Evolutionary conservation across 345 rosid genomes (phyloP), one percentile per base, ranked within the genome.

Genomic region (Euphorbia pulcherrima): DNA sequence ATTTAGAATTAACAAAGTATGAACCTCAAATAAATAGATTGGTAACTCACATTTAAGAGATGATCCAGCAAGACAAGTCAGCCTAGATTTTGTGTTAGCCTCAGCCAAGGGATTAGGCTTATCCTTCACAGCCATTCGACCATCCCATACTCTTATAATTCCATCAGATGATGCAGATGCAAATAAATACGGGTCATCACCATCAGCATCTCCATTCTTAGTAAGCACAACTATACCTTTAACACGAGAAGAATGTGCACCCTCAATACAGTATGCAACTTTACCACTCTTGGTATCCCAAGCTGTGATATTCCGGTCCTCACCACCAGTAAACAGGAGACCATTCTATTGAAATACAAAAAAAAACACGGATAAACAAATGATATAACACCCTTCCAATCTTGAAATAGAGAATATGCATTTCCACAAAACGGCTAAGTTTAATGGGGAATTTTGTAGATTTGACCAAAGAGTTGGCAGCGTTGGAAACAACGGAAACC

Each of bases 151-250:
- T 28, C 90, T 83, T 78, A 94, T 87, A 70, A 87, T 69, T 62
- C 99, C 99, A 79, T 94, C 99, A 0, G 97, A 88, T 0, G 97
- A 91, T 62, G 96, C 97, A 6, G 97, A 91, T 17, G 93, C 87
- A 75, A 89, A 72, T 35, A 94, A 68, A 79, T 75, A 83, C 11
- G 97, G 96, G 68, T 86, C 88, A 56, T 87, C 90, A 7, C 60
- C 82, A 26, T 71, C 84, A 64, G 62, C 77, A 18, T 59, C 78
- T 64, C 61, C 80, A 56, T 66, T 88, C 77, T 75, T 80, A 11
- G 83, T 83, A 33, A 91, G 88, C 54, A 87, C 86, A 18, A 86
- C 92, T 37, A 94, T 64, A 65, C 99, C 97, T 79, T 94, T 94
- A 61, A 94, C 81, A 47, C 99, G 97, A 65, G 89, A 69, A 68